A percentile compares a stretch with the other conserved stretches of the same genome.
Evolutionary conservation across 1,139 yeast genomes (phyloP).

Genomic region (Debaryomyces nepalensis): DNA sequence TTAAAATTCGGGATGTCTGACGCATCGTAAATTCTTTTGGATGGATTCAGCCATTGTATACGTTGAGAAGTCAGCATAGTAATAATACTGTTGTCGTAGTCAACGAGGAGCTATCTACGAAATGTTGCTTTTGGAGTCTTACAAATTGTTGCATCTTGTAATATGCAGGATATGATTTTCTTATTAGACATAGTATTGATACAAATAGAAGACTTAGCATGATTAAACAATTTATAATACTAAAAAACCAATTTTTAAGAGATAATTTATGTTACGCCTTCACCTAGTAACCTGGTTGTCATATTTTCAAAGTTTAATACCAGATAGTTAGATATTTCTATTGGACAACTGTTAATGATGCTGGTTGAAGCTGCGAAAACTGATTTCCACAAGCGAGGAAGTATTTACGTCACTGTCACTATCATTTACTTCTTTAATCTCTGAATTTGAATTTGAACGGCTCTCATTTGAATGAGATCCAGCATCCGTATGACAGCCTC

Average conservation of each 20-base stretch:
- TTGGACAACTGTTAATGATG: neutral
- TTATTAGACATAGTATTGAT: too few species aligned
- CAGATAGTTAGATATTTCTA: neutral
- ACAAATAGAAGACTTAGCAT: too few species aligned
- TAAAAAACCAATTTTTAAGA: too few species aligned
- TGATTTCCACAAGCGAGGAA: slow-evolving; percentile 4
- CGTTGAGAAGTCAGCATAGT: slow-evolving; percentile 1
- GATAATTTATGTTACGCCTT: too few species aligned
- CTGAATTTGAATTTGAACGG: neutral
- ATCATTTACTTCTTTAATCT: neutral
- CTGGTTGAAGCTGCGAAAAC: neutral
- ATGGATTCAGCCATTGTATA: slow-evolving; percentile 25
- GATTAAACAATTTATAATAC: too few species aligned
- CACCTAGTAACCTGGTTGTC: too few species aligned
- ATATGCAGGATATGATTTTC: too few species aligned
- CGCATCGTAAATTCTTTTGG: slow-evolving; percentile 38
- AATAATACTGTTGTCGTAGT: neutral
- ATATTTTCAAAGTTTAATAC: too few species aligned
- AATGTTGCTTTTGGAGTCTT: neutral
- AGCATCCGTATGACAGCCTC: too few species aligned
- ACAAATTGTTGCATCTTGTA: too few species aligned
- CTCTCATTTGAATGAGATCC: too few species aligned
- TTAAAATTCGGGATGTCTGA: slow-evolving; percentile 34
- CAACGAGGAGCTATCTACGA: neutral
- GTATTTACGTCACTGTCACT: slow-evolving; percentile 1